Evolutionary conservation across 164 flowering plant species (phyloP), one percentile per base, ranked within the genome.

Genomic region (Vitis labrusca): DNA sequence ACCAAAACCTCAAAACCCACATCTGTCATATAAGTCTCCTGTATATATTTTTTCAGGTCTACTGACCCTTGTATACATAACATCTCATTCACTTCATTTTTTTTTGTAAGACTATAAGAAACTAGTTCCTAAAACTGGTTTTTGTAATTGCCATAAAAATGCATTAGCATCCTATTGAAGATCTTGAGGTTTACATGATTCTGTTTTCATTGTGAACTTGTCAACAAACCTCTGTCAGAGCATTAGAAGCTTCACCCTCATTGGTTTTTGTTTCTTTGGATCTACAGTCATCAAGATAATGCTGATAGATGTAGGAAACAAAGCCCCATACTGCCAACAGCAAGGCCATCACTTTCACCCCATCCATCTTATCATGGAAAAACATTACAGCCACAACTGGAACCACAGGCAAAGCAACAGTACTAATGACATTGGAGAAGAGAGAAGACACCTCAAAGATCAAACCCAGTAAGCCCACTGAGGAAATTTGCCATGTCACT

Each of bases 261-360:
- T 2, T 63, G 23, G 47, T 61, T 15, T 60, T 12, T 14, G 19
- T 44, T 37, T 37, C 15, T 30, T 71, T 67, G n/a, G 74, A 49
- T 61, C 65, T 66, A 1, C 23, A 48, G 52, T 71, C 82, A 64
- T 76, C 82, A 1, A 76, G 55, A 64, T 73, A 79, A 67, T 76
- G 72, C 71, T 76, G 82, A 68, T 76, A 79, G 17, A 73, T 56
- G 50, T 79, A 79, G 51, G 79, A 79, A 67, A 76, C 12, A n/a
- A 76, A 76, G 7, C 82, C 82, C 82, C 82, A 79, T 1, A 79
- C 13, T 6, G 82, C 82, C 68, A 79, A 57, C 55, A 79, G 14
- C 77, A 79, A 4, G 1, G 80, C 77, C 27, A 79, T 56, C 11
- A 50, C 80, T 71, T 79, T 79, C 49, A 76, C 63, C 30, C 82